Percentiles rank a stretch among this genome's conserved stretches.
Evolutionary conservation across 441 rosid genomes (phyloP).

Genomic region (Syzygium malaccense): DNA sequence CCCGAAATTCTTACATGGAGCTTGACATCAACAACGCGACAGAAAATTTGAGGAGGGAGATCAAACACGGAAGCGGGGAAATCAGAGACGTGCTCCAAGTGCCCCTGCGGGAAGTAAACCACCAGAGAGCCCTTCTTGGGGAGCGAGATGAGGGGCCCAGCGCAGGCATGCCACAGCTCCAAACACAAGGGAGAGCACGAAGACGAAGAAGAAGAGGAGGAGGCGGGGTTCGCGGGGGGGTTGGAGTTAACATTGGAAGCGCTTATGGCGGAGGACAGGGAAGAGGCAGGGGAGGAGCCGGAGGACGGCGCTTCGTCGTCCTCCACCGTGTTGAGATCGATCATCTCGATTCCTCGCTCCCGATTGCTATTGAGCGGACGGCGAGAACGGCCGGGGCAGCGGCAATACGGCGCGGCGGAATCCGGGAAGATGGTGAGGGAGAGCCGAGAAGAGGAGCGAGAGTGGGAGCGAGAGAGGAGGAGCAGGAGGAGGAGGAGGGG

Average conservation of each 20-base stretch:
- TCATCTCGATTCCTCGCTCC: slow-evolving; percentile 50
- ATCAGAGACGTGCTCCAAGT: slow-evolving; percentile 77
- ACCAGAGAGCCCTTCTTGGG: slow-evolving; percentile 79
- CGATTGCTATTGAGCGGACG: not conserved
- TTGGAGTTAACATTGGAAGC: slow-evolving; percentile 13
- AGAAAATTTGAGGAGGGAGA: slow-evolving; percentile 72
- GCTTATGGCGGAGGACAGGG: slow-evolving; percentile 38
- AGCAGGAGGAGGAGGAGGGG: not conserved
- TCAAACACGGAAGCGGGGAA: slow-evolving; percentile 41
- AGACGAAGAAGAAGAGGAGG: slow-evolving; percentile 26
- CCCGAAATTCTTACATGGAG: slow-evolving; percentile 55
- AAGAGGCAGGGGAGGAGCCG: slow-evolving; percentile 40
- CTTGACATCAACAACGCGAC: slow-evolving; percentile 92
- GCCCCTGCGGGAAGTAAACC: slow-evolving; percentile 94
- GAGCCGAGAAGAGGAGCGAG: not conserved
- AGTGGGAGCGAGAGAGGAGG: not conserved
- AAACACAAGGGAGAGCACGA: slow-evolving; percentile 33
- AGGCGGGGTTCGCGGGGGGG: slow-evolving; percentile 18
- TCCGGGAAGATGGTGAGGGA: not conserved
- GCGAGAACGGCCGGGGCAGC: not conserved
- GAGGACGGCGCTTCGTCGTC: slow-evolving; percentile 76
- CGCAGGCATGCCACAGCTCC: slow-evolving; percentile 99
- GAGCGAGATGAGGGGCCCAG: slow-evolving; percentile 85
- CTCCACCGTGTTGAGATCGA: slow-evolving; percentile 92
- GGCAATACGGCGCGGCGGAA: not conserved